Base-by-base conservation (phyloP, 345 rosid genomes). In the Conringia planisiliqua region DNA sequence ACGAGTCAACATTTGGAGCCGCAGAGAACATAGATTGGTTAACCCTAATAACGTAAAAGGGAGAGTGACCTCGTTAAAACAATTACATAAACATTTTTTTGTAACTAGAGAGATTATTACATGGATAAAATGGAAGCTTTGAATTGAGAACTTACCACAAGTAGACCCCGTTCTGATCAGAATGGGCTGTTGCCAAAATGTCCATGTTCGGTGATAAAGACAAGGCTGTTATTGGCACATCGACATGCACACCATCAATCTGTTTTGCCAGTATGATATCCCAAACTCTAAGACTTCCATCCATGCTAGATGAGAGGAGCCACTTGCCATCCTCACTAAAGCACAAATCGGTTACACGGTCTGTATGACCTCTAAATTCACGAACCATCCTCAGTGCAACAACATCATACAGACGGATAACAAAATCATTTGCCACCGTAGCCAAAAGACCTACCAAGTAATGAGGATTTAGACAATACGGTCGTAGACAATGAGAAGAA, bases 301-400 rank as follows among this genome's bases (percentile, higher is more conserved):
- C 98, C 99, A 92, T 92, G 78, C 99, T 89, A 66, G 92, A 88
- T 67, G 97, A 92, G 76, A 92, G 62, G 59, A 95, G 87, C 99
- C 99, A 95, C 80, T 95, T 95, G 38, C 99, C 98, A 84, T 92
- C 98, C 78, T 90, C 97, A 51, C 97, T 90, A 72, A 90, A 95
- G 79, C 96, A 95, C 75, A 90, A 17, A 81, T 90, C 99, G 14
- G 94, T 90, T 65, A 90, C 66, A 57, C 98, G 90, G 76, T 95
- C 99, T 32, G 89, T 77, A 51, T 95, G 99, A 43, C 98, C 99
- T 85, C 86, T 91, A 84, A 95, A 95, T 78, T 89, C 88, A 78
- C 99, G 97, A 76, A 90, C 97, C 90, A 95, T 81, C 84, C 88
- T 85, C 76, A 81, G 71, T 10, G 97, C 83, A 67, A 87, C 86